phyloP scores from a whole-genome alignment of 495 filamentous ascomycete genomes.

The Hypoxylon intermedium region DNA sequence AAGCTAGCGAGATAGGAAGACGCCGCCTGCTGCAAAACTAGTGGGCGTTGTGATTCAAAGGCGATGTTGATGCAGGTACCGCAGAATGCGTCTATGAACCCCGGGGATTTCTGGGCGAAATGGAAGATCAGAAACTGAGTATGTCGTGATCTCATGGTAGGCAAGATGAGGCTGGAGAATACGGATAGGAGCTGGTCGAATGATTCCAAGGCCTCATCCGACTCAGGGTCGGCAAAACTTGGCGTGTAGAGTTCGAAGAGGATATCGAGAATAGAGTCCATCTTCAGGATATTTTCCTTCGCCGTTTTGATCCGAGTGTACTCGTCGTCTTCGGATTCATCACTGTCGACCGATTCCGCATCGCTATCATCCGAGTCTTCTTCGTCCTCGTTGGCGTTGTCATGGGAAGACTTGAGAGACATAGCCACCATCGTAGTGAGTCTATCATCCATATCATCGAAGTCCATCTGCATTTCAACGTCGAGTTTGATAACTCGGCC shows the following conservation, averaged over 20 bases:
- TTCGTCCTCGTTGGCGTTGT: slow-evolving; percentile 49
- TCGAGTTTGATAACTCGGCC: slow-evolving; percentile 89
- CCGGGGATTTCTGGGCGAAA: slow-evolving; percentile 78
- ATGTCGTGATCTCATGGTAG: slow-evolving; percentile 85
- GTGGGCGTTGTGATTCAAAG: slow-evolving; percentile 62
- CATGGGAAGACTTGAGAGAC: slow-evolving; percentile 45
- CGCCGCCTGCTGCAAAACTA: slow-evolving; percentile 77
- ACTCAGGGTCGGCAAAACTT: slow-evolving; percentile 65
- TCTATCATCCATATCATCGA: slow-evolving; percentile 77
- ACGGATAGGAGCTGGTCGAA: slow-evolving; percentile 80
- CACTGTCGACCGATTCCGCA: slow-evolving; percentile 59
- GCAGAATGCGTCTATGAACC: slow-evolving; percentile 79
- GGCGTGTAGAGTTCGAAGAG: slow-evolving; percentile 83
- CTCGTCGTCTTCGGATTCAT: slow-evolving; percentile 56
- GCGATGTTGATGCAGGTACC: slow-evolving; percentile 68
- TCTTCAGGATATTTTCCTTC: slow-evolving; percentile 82
- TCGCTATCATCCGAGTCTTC: slow-evolving; percentile 69
- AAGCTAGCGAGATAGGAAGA: slow-evolving; percentile 95
- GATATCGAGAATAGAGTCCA: slow-evolving; percentile 89
- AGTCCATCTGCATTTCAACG: slow-evolving; percentile 89
- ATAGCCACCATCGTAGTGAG: slow-evolving; percentile 57
- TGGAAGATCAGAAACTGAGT: slow-evolving; percentile 93
- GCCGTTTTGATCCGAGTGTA: slow-evolving; percentile 63
- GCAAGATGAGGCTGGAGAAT: slow-evolving; percentile 84
- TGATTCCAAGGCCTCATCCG: slow-evolving; percentile 54